Percentiles rank a stretch among this genome's conserved stretches.
These are phyloP conservation scores for Raffaelea ambrosiae DNA, from an alignment of 2,329 filamentous ascomycete species.

Conservation along the genomic window DNA sequence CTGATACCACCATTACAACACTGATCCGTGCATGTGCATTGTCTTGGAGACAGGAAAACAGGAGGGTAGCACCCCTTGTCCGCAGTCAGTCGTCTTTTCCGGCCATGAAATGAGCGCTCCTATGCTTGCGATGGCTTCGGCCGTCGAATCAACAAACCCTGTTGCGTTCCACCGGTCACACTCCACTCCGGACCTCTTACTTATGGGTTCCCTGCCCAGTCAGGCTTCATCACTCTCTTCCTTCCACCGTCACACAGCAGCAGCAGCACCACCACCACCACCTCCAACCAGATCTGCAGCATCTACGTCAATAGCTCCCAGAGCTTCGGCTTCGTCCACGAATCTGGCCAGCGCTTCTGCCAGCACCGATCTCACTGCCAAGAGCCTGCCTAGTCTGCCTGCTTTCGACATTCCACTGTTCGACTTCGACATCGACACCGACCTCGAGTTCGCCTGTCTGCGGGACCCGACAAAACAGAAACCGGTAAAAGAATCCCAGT, in stretches of 20 bases:
- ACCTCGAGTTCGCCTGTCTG: conserved; percentile 26
- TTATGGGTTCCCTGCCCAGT: conserved; percentile 12
- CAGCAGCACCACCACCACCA: no score
- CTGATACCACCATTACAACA: conserved; percentile 7
- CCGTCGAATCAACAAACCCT: conserved; percentile 25
- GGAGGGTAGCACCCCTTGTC: conserved; percentile 1
- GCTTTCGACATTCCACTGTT: conserved; percentile 45
- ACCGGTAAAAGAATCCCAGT: not conserved
- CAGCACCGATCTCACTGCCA: conserved; percentile 16
- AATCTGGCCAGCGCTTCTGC: not conserved
- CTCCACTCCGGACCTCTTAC: conserved; percentile 22
- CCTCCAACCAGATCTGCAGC: not conserved
- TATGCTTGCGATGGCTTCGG: conserved; percentile 30
- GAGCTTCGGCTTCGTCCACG: conserved; percentile 6
- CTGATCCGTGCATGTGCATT: conserved; percentile 3
- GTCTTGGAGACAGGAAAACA: not conserved
- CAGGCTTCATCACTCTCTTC: conserved; percentile 6
- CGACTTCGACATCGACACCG: conserved; percentile 40
- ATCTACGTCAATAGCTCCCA: not conserved
- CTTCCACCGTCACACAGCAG: conserved; percentile 8
- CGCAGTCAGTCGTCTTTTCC: conserved; percentile 6
- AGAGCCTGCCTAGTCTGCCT: conserved; percentile 27
- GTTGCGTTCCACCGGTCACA: conserved; percentile 24
- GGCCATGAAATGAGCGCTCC: conserved; percentile 34
- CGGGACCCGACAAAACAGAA: not conserved